These are phyloP conservation scores for Dipodascus geniculatus DNA, from an alignment of 805 yeast species.

Conservation along the genomic window DNA sequence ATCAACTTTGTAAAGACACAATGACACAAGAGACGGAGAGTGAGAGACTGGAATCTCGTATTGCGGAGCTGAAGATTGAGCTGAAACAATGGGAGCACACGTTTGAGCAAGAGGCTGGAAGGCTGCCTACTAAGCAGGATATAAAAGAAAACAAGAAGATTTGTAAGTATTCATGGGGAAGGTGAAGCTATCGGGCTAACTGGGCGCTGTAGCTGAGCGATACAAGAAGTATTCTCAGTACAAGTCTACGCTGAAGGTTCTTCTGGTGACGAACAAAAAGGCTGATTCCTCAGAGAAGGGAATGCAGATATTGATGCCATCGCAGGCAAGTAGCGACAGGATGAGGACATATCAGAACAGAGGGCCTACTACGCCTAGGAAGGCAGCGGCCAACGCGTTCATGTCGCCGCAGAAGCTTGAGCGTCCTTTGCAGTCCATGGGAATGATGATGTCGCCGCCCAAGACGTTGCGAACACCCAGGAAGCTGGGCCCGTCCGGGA, in stretches of 20 bases:
- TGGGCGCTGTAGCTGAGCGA: slow-evolving; percentile 5
- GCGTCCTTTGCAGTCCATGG: no score
- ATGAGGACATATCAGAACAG: neutral
- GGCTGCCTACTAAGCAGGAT: slow-evolving; percentile 39
- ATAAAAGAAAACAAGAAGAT: slow-evolving; percentile 31
- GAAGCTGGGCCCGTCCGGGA: neutral
- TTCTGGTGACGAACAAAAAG: neutral
- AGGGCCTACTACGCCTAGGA: neutral
- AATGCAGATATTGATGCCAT: neutral
- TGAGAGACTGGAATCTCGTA: neutral
- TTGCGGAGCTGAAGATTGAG: slow-evolving; percentile 27
- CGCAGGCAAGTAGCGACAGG: slow-evolving; percentile 4
- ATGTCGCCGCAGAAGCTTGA: neutral
- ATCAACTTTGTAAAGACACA: neutral
- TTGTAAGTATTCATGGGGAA: slow-evolving; percentile 12
- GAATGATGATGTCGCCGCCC: neutral
- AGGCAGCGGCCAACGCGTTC: neutral
- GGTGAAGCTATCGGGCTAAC: neutral
- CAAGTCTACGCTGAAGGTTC: slow-evolving; percentile 1
- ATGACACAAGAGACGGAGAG: neutral
- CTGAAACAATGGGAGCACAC: slow-evolving; percentile 46
- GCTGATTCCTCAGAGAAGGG: neutral
- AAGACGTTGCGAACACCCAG: neutral
- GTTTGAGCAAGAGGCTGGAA: slow-evolving; percentile 29
- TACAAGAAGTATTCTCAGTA: slow-evolving; percentile 16